Evolutionary conservation across 2,329 filamentous ascomycete genomes (phyloP).

Genomic region (Aspergillus hiratsukae): DNA sequence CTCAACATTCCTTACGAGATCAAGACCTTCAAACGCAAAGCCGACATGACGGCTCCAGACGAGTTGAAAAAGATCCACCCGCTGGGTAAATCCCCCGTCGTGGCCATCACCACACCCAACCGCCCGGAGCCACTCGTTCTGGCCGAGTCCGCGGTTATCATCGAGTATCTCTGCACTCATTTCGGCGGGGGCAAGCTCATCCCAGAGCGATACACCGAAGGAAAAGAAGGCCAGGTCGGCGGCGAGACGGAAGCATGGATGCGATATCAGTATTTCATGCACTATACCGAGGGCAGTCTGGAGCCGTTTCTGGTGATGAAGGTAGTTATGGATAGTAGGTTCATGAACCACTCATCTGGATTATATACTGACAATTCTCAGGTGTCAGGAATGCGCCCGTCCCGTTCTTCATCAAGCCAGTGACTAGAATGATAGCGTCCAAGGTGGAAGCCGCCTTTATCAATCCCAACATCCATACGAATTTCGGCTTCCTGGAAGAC

Average conservation of each 20-base stretch:
- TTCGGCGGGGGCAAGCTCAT: slow-evolving; percentile 49
- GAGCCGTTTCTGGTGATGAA: slow-evolving; percentile 66
- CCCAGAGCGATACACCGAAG: slow-evolving; percentile 48
- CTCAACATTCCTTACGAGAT: slow-evolving; percentile 74
- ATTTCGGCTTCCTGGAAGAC: slow-evolving; percentile 43
- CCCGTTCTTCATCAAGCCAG: slow-evolving; percentile 65
- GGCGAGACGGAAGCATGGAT: slow-evolving; percentile 58
- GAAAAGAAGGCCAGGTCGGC: slow-evolving; percentile 52
- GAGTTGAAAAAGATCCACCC: slow-evolving; percentile 76
- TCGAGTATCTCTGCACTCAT: slow-evolving; percentile 74
- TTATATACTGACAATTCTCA: slow-evolving; percentile 11
- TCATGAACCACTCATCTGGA: not conserved
- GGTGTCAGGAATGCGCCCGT: slow-evolving; percentile 51
- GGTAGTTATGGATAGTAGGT: slow-evolving; percentile 57
- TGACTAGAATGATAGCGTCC: slow-evolving; percentile 53
- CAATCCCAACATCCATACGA: slow-evolving; percentile 36
- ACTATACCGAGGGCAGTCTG: slow-evolving; percentile 80
- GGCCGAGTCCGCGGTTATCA: slow-evolving; percentile 76
- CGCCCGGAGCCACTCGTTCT: slow-evolving; percentile 55
- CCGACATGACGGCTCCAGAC: slow-evolving; percentile 64
- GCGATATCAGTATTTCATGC: slow-evolving; percentile 65
- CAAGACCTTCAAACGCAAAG: slow-evolving; percentile 67
- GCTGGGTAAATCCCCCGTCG: slow-evolving; percentile 78
- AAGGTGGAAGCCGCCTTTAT: slow-evolving; percentile 39
- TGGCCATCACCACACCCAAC: slow-evolving; percentile 56